A percentile compares a stretch with the other conserved stretches of the same genome.
phyloP scores from a whole-genome alignment of 345 rosid species.

The Aurinia saxatilis region DNA sequence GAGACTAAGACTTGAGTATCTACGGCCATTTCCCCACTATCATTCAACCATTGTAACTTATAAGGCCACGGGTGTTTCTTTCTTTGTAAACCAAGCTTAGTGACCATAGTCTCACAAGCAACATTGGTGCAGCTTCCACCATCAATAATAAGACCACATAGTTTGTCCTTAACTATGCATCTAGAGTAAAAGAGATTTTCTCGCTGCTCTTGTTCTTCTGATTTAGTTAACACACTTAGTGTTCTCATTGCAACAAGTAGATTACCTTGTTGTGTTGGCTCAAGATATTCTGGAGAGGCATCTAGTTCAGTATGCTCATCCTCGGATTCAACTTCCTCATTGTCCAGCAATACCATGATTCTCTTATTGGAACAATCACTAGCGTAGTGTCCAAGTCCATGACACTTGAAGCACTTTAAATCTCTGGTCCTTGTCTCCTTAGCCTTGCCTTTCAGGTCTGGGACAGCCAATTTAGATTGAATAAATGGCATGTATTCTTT shows the following conservation, averaged over 20 bases:
- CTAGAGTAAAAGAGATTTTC: not conserved
- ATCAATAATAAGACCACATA: not conserved
- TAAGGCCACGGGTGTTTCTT: not conserved
- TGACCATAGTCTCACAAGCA: not conserved
- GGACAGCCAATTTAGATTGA: not conserved
- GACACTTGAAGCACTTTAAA: not conserved
- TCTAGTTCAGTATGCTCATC: not conserved
- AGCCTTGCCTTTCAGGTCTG: not conserved
- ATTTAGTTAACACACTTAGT: not conserved
- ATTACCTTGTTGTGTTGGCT: not conserved
- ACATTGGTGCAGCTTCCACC: not conserved
- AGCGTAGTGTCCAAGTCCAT: not conserved
- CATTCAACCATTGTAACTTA: not conserved
- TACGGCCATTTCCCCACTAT: not conserved
- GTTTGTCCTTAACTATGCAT: not conserved
- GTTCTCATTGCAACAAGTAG: not conserved
- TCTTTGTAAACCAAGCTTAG: not conserved
- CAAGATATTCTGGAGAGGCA: not conserved
- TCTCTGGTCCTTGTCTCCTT: not conserved
- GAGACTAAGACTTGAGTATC: not conserved
- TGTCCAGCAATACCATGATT: not conserved
- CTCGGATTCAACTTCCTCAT: not conserved
- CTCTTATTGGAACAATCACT: not conserved
- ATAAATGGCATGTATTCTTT: not conserved
- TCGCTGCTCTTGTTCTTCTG: not conserved